These are phyloP conservation scores for Vickermania spadyakhi DNA, from an alignment of 208 protist species.

Conservation along the genomic window DNA sequence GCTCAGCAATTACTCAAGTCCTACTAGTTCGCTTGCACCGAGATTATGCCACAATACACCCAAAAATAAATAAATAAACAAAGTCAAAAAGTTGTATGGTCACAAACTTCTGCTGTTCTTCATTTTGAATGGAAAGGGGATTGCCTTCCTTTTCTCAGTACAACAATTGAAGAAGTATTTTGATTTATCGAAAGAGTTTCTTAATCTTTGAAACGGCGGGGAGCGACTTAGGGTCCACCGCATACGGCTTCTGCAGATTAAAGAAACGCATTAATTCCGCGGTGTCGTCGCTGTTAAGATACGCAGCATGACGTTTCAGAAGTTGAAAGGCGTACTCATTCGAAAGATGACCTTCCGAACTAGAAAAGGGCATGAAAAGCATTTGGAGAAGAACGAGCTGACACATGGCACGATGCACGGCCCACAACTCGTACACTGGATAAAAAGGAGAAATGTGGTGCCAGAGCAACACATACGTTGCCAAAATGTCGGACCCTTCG, in stretches of 20 bases:
- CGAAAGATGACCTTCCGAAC: conserved; percentile 6
- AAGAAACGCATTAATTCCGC: conserved; percentile 40
- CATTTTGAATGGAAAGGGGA: too few species aligned
- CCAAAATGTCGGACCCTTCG: conserved; percentile 40
- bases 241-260: conserved; percentile 25
- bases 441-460: conserved; percentile 63
- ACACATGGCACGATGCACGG: conserved; percentile 58
- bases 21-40: neutral
- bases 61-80: too few species aligned
- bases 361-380: conserved; percentile 4
- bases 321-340: conserved; percentile 26
- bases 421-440: conserved; percentile 69
- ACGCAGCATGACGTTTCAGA: conserved; percentile 48
- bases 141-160: too few species aligned
- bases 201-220: conserved; percentile 43
- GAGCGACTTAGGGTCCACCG: conserved; percentile 18
- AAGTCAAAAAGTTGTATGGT: too few species aligned
- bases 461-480: conserved; percentile 34
- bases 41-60: neutral
- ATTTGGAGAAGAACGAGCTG: conserved; percentile 45
- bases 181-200: conserved; percentile 23
- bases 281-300: conserved; percentile 24
- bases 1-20: too few species aligned
- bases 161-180: too few species aligned
- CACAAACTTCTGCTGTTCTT: too few species aligned